A percentile compares a stretch with the other conserved stretches of the same genome.
phyloP scores from a whole-genome alignment of 768 basidiomycete genomes.

The Mycena capillaripes region DNA sequence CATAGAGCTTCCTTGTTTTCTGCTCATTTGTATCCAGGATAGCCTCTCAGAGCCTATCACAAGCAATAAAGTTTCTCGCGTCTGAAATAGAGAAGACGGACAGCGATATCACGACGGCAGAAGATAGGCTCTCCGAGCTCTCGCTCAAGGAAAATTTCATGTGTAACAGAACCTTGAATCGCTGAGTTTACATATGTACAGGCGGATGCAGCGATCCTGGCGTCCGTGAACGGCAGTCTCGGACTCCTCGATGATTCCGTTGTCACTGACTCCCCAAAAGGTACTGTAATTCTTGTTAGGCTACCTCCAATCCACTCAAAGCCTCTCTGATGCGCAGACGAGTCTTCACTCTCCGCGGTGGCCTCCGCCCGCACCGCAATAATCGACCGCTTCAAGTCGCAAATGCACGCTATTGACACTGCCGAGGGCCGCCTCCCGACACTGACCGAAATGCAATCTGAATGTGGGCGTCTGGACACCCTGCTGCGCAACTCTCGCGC shows the following conservation, averaged over 20 bases:
- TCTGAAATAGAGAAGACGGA: slow-evolving; percentile 41
- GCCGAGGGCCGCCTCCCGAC: slow-evolving; percentile 9
- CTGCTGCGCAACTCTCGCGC: not conserved
- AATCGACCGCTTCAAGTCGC: slow-evolving; percentile 15
- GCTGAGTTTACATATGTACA: not conserved
- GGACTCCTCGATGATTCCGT: not conserved
- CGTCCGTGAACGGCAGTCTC: slow-evolving; percentile 9
- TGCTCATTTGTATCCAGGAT: slow-evolving; percentile 33
- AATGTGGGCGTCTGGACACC: slow-evolving; percentile 19
- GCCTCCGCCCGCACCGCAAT: not conserved
- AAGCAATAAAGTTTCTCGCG: slow-evolving; percentile 43
- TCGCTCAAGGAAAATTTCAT: slow-evolving; percentile 43
- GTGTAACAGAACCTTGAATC: not conserved
- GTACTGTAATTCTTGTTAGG: not conserved
- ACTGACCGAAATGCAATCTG: slow-evolving; percentile 8
- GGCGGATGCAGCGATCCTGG: slow-evolving; percentile 11
- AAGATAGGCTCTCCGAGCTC: slow-evolving; percentile 45
- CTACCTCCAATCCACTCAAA: not conserved
- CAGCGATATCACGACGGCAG: slow-evolving; percentile 33
- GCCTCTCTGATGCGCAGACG: not conserved
- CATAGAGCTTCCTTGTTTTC: not conserved
- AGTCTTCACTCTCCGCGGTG: not conserved
- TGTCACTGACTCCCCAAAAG: not conserved
- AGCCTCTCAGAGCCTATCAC: slow-evolving; percentile 40
- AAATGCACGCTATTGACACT: slow-evolving; percentile 19